phyloP scores from a whole-genome alignment of 768 basidiomycete genomes.

The Amyloporia xantha region DNA sequence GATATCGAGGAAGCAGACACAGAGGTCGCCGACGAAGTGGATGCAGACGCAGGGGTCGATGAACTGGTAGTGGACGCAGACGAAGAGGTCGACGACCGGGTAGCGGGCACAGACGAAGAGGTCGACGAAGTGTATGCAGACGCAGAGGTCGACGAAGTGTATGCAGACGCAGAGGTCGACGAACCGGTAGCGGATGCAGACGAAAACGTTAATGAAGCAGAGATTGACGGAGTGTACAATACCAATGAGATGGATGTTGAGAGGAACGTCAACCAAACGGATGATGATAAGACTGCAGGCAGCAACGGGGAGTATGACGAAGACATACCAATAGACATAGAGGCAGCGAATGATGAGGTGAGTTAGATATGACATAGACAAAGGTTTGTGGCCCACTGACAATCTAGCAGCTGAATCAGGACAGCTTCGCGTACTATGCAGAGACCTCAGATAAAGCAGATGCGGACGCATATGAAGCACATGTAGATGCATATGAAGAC shows the following conservation, averaged over 20 bases:
- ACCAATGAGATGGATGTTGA: background rate
- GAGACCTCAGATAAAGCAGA: background rate
- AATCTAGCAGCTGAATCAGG: no score
- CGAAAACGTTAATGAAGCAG: no score
- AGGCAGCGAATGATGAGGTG: no score
- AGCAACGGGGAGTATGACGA: no score
- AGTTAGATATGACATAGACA: no score
- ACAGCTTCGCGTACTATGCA: no score
- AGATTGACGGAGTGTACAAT: background rate
- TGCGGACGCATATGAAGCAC: no score
- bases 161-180: background rate
- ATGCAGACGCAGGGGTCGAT: constrained; percentile 4
- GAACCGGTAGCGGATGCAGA: background rate
- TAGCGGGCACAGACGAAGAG: background rate
- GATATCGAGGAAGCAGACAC: constrained; percentile 8
- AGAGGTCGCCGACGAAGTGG: constrained; percentile 21
- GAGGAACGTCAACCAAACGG: background rate
- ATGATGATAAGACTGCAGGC: background rate
- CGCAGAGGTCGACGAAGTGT: background rate
- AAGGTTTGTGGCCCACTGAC: no score
- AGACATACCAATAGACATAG: no score
- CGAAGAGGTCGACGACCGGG: background rate
- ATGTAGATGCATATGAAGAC: no score
- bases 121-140: background rate
- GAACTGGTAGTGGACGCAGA: background rate